Evolutionary conservation across 129 eudicot genomes (phyloP).

Genomic region (Tanacetum coccineum): DNA sequence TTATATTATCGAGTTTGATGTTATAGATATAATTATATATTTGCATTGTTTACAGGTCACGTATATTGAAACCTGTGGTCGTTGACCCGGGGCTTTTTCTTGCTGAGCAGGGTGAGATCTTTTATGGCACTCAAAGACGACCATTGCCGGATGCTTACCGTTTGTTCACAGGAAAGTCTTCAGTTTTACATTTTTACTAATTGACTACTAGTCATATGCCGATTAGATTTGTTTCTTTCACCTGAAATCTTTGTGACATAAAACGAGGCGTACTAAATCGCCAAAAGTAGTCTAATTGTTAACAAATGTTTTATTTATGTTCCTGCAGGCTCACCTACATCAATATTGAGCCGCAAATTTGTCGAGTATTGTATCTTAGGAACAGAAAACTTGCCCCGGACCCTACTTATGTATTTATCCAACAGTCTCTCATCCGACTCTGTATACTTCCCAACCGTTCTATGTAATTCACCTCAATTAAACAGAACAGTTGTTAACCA

Average conservation of each 20-base stretch:
- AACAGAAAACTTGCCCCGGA: conserved; percentile 82
- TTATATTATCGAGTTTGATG: conserved; percentile 14
- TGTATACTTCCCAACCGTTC: conserved; percentile 72
- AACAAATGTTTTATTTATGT: conserved; percentile 1
- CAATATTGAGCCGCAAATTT: conserved; percentile 74
- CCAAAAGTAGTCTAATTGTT: too few relatives aligned
- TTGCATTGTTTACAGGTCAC: conserved; percentile 41
- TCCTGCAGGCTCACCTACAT: conserved; percentile 63
- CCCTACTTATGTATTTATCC: conserved; percentile 82
- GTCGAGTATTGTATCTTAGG: conserved; percentile 76
- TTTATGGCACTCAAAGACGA: conserved; percentile 76
- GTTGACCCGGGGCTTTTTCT: conserved; percentile 89
- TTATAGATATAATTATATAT: not conserved
- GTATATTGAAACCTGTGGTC: conserved; percentile 73
- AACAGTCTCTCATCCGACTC: conserved; percentile 70
- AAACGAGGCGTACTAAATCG: too few relatives aligned
- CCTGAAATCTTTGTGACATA: not conserved
- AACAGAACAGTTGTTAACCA: conserved; percentile 67
- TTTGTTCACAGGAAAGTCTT: conserved; percentile 66
- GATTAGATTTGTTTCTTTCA: not conserved
- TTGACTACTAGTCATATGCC: conserved; percentile 4
- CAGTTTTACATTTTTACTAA: not conserved
- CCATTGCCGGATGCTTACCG: conserved; percentile 79
- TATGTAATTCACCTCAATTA: conserved; percentile 70
- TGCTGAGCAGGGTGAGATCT: conserved; percentile 52